Percentiles rank a stretch among this genome's conserved stretches.
These are phyloP conservation scores for Colletotrichum sp. DNA, from an alignment of 2,329 filamentous ascomycete genomes.

Conservation along the genomic window DNA sequence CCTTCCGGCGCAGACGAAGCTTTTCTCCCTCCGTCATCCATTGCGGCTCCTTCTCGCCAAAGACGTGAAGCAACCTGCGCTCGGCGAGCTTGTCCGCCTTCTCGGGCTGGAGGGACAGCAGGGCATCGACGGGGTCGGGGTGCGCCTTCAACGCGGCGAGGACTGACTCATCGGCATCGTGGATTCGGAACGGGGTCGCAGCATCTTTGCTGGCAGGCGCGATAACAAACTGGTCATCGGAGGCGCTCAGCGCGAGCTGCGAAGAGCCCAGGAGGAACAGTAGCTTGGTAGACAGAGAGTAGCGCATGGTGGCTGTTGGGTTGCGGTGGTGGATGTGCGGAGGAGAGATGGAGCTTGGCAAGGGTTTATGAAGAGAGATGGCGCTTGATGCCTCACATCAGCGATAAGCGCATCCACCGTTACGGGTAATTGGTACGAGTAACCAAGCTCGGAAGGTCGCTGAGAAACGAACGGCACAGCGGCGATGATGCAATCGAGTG, in stretches of 20 bases:
- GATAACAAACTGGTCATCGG: conserved; percentile 4
- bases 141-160: conserved; percentile 27
- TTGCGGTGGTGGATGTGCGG: background rate
- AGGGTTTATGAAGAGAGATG: background rate
- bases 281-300: conserved; percentile 3
- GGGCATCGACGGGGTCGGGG: conserved; percentile 33
- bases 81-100: conserved; percentile 36
- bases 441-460: background rate
- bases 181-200: background rate
- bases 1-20: conserved; percentile 69
- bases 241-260: background rate
- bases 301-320: background rate
- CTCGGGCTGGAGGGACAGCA: conserved; percentile 30
- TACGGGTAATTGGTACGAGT: background rate
- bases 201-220: background rate
- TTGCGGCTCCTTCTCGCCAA: conserved; percentile 63
- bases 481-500: background rate
- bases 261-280: conserved; percentile 14
- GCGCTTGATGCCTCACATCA: background rate
- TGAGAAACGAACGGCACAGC: background rate
- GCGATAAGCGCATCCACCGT: background rate
- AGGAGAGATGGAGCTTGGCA: background rate
- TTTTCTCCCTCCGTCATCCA: conserved; percentile 80
- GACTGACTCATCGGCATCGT: conserved; percentile 26
- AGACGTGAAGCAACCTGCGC: conserved; percentile 66